Conservation (phyloP, 106 monocot genomes). For the Dioscorea alata region DNA sequence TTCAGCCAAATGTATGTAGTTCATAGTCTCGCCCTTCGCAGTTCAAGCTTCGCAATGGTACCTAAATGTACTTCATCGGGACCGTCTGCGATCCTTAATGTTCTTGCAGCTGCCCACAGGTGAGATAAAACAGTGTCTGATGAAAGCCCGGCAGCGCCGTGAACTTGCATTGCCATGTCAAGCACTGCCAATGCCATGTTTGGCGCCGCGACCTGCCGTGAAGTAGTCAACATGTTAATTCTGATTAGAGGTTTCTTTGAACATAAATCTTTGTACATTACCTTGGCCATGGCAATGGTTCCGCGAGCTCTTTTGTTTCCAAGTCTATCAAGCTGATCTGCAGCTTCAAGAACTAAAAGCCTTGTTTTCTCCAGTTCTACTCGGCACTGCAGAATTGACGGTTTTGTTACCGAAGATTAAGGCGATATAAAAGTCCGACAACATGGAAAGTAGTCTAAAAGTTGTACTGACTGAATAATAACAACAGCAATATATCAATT, state of each 20-base stretch:
- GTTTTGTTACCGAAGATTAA: not conserved
- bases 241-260: not conserved
- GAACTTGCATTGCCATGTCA: slow-evolving; percentile 95
- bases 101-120: slow-evolving; percentile 81
- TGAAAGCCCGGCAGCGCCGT: slow-evolving; percentile 90
- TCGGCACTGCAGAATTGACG: slow-evolving; percentile 46
- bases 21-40: slow-evolving; percentile 52
- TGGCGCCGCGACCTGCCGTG: slow-evolving; percentile 76
- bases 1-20: not conserved
- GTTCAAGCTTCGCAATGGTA: slow-evolving; percentile 89
- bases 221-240: not conserved
- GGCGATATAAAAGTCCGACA: too few relatives aligned
- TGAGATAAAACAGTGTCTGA: slow-evolving; percentile 81
- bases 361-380: slow-evolving; percentile 75
- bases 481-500: too few relatives aligned
- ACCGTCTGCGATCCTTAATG: slow-evolving; percentile 90
- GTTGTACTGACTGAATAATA: too few relatives aligned
- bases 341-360: slow-evolving; percentile 81
- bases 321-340: slow-evolving; percentile 74
- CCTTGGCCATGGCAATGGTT: slow-evolving; percentile 93
- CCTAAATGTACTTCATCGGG: slow-evolving; percentile 98
- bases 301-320: slow-evolving; percentile 91
- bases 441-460: too few relatives aligned
- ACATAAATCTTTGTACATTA: slow-evolving; percentile 13
- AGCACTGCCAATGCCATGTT: slow-evolving; percentile 90